These are phyloP conservation scores for Stemphylium vesicarium DNA, from an alignment of 2,329 filamentous ascomycete genomes.

Conservation along the genomic window DNA sequence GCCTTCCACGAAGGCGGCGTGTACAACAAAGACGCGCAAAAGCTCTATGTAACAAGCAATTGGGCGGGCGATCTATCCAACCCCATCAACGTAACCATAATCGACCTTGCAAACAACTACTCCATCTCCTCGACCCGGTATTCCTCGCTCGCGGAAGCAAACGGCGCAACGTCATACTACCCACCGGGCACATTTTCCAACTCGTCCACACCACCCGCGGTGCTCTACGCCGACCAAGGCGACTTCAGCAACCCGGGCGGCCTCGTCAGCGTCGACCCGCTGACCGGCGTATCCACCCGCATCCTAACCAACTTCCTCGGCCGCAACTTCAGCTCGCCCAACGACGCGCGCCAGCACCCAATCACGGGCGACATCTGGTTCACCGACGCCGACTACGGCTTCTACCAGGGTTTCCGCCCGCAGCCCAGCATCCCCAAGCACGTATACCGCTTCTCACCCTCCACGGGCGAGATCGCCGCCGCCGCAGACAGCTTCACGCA, in stretches of 20 bases:
- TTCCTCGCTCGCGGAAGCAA: conserved; percentile 49
- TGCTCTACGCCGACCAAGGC: conserved; percentile 47
- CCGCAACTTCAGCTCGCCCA: conserved; percentile 53
- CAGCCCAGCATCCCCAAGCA: conserved; percentile 40
- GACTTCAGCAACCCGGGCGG: conserved; percentile 50
- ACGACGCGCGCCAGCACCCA: conserved; percentile 53
- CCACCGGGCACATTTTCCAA: conserved; percentile 36
- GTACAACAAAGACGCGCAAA: conserved; percentile 45
- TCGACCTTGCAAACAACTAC: conserved; percentile 51
- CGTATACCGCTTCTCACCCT: conserved; percentile 53
- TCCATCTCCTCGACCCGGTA: conserved; percentile 46
- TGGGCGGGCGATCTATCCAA: conserved; percentile 35
- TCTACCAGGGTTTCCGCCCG: conserved; percentile 41
- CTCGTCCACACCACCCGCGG: conserved; percentile 28
- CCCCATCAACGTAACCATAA: conserved; percentile 45
- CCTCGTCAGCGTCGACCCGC: conserved; percentile 54
- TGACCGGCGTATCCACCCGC: conserved; percentile 50
- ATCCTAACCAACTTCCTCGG: conserved; percentile 58
- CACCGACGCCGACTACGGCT: conserved; percentile 53
- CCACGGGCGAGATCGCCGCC: conserved; percentile 50
- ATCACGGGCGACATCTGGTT: conserved; percentile 57
- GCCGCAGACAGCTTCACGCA: conserved; percentile 53
- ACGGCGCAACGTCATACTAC: conserved; percentile 46
- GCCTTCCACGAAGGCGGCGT: conserved; percentile 52
- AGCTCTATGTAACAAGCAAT: conserved; percentile 53